These are phyloP conservation scores for Monilinia polystroma DNA, from an alignment of 2,329 filamentous ascomycete species.

Conservation along the genomic window DNA sequence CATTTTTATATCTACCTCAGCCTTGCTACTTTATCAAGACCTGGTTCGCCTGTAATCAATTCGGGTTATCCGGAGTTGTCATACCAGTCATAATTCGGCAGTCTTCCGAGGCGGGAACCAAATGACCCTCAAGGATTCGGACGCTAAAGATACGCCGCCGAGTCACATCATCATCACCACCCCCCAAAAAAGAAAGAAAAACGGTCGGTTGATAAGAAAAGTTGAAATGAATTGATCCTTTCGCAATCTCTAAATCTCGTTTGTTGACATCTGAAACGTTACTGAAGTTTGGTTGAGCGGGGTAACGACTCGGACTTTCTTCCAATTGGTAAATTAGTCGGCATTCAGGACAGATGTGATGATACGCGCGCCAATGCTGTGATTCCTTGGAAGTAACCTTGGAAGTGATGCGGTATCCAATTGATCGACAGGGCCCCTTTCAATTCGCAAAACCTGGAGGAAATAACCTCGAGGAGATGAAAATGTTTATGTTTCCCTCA, in stretches of 20 bases:
- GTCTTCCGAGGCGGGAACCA: slow-evolving; percentile 7
- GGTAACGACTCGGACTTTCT: background rate
- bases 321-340: slow-evolving; percentile 5
- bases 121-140: background rate
- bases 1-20: slow-evolving; percentile 9
- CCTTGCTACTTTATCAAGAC: slow-evolving; percentile 7
- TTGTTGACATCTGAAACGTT: slow-evolving; percentile 10
- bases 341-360: background rate
- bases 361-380: slow-evolving; percentile 9
- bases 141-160: background rate
- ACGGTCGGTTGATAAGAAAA: slow-evolving; percentile 9
- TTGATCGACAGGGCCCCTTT: background rate
- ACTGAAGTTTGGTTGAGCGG: background rate
- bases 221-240: background rate
- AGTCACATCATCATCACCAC: background rate
- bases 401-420: background rate
- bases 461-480: too few relatives aligned
- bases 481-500: background rate
- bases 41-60: background rate
- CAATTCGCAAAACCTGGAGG: background rate
- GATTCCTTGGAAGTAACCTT: slow-evolving; percentile 12
- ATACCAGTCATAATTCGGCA: slow-evolving; percentile 7
- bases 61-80: background rate
- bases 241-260: slow-evolving; percentile 7
- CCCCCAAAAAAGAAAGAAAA: background rate